Percentiles rank a stretch among this genome's conserved stretches.
Conservation (phyloP, 1,284 basidiomycete genomes). For the Anthracocystis setariae region DNA sequence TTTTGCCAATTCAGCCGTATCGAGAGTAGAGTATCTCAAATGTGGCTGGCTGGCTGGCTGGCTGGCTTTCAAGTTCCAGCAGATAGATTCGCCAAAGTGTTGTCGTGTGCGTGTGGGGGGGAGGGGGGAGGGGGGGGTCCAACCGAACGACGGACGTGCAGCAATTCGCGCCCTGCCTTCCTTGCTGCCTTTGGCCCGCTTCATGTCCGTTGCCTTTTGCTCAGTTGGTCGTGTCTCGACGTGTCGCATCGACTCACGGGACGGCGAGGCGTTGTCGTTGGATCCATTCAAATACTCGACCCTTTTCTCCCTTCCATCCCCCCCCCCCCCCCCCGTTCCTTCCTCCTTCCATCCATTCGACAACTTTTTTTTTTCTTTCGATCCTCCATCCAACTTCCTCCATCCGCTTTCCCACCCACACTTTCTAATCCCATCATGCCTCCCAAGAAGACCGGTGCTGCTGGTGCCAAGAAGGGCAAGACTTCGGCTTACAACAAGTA, state of each 20-base stretch:
- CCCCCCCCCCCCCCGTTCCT: constrained; percentile 7
- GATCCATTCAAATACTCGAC: constrained; percentile 11
- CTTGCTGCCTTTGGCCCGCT: not conserved
- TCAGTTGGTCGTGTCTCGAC: constrained; percentile 28
- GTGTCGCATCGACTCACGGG: constrained; percentile 17
- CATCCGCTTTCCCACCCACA: too few relatives aligned
- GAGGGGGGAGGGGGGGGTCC: too few relatives aligned
- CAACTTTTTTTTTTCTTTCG: constrained; percentile 1
- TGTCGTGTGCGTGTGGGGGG: too few relatives aligned
- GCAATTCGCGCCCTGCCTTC: too few relatives aligned
- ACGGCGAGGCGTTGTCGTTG: not conserved
- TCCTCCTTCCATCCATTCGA: constrained; percentile 5
- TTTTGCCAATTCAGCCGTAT: not conserved
- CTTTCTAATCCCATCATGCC: too few relatives aligned
- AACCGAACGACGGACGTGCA: not conserved
- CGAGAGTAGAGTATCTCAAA: too few relatives aligned
- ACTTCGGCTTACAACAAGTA: constrained; percentile 48
- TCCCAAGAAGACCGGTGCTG: constrained; percentile 53
- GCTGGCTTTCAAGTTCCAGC: not conserved
- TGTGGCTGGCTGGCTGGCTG: not conserved
- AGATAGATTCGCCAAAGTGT: constrained; percentile 5
- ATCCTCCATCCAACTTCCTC: too few relatives aligned
- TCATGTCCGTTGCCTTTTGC: constrained; percentile 2
- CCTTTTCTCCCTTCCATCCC: constrained; percentile 9
- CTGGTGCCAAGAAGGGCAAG: constrained; percentile 53